phyloP scores from a whole-genome alignment of 75 land plant species.

The Sequoia sempervirens region DNA sequence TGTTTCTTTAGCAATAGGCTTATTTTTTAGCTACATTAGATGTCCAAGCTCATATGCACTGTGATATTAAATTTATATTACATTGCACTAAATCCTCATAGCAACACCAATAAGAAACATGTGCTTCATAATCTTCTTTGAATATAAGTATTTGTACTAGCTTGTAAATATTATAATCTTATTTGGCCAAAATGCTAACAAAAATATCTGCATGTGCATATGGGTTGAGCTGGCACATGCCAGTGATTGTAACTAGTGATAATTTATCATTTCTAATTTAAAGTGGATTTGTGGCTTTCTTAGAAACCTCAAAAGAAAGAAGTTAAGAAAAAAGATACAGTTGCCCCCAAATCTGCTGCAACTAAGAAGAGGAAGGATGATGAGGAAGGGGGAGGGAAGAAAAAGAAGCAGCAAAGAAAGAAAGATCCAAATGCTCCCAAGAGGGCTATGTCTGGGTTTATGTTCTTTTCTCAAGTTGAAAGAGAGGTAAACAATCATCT shows the following conservation, averaged over 20 bases:
- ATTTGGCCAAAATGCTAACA: neutral
- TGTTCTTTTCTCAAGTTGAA: slow-evolving; percentile 73
- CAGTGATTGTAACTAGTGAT: neutral
- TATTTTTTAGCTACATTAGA: neutral
- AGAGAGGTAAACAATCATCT: slow-evolving; percentile 56
- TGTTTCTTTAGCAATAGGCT: neutral
- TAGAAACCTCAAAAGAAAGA: slow-evolving; percentile 60
- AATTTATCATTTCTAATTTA: neutral
- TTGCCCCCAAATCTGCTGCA: slow-evolving; percentile 46
- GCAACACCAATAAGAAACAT: too few species aligned
- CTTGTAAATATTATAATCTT: neutral
- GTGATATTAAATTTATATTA: neutral
- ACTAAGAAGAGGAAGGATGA: slow-evolving; percentile 52
- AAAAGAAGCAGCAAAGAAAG: slow-evolving; percentile 67
- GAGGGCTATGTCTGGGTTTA: slow-evolving; percentile 62
- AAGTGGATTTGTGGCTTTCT: slow-evolving; percentile 3
- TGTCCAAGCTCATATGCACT: neutral
- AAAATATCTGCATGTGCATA: neutral
- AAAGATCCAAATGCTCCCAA: slow-evolving; percentile 97
- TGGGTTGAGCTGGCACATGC: neutral
- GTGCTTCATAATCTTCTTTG: neutral
- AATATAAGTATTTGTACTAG: neutral
- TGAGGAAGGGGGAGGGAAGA: slow-evolving; percentile 66
- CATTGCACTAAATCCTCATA: neutral
- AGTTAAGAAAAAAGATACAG: slow-evolving; percentile 39